Evolutionary conservation across 2,329 filamentous ascomycete genomes (phyloP).

Genomic region (Penicillium sp.): DNA sequence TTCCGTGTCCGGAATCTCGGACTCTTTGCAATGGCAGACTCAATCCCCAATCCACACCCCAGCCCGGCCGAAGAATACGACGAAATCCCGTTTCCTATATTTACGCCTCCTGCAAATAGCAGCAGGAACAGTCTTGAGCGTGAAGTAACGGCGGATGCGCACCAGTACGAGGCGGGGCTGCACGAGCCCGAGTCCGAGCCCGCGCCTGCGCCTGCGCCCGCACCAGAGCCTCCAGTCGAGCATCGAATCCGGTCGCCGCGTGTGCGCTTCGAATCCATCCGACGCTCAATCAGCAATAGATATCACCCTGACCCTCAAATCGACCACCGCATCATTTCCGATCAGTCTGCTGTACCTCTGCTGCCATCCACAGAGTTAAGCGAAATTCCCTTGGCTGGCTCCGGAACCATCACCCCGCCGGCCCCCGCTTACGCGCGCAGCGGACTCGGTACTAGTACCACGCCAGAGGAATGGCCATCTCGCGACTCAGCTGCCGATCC

Average conservation of each 20-base stretch:
- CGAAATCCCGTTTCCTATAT: conserved; percentile 18
- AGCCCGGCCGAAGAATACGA: conserved; percentile 24
- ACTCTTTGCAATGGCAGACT: conserved; percentile 1
- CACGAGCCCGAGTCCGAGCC: conserved; percentile 2
- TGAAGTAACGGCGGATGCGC: conserved; percentile 15
- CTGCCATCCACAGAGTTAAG: conserved; percentile 13
- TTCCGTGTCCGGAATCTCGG: background rate
- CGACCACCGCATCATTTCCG: conserved; percentile 6
- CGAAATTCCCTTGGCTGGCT: conserved; percentile 7
- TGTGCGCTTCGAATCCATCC: conserved; percentile 24
- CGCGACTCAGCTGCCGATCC: background rate
- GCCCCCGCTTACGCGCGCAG: conserved; percentile 20
- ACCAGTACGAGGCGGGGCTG: conserved; percentile 14
- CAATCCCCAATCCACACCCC: conserved; percentile 18
- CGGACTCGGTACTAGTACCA: conserved; percentile 10
- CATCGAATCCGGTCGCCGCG: conserved; percentile 16
- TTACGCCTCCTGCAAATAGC: background rate
- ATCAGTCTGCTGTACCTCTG: conserved; percentile 11
- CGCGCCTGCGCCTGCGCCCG: background rate
- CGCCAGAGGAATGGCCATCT: conserved; percentile 2
- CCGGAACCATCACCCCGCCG: conserved; percentile 25
- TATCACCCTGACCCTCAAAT: conserved; percentile 4
- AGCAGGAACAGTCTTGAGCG: conserved; percentile 18
- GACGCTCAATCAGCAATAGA: conserved; percentile 9
- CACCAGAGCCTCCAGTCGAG: background rate